These are phyloP conservation scores for Syzygium malaccense DNA, from an alignment of 441 rosid species.

Conservation along the genomic window DNA sequence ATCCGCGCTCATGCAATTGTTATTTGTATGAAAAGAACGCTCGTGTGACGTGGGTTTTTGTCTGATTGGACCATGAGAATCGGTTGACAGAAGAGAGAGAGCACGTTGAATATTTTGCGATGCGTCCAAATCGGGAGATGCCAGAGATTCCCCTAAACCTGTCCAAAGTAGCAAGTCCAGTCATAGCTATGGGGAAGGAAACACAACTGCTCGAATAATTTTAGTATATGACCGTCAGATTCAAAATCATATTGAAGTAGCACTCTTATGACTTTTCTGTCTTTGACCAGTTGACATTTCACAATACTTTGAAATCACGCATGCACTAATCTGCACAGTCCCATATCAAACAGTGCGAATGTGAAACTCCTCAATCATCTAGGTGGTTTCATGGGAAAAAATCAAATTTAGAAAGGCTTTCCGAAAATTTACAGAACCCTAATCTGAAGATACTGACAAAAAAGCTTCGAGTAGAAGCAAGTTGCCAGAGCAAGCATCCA, in stretches of 20 bases:
- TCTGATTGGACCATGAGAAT: conserved; percentile 42
- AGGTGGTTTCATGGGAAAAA: neutral
- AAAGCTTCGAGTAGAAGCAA: neutral
- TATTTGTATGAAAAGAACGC: conserved; percentile 20
- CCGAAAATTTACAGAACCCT: neutral
- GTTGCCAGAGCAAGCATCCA: neutral
- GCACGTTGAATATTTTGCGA: conserved; percentile 75
- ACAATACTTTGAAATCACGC: neutral
- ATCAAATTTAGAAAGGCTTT: neutral
- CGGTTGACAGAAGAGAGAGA: conserved; percentile 99
- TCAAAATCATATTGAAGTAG: neutral
- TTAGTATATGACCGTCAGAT: neutral
- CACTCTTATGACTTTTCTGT: neutral
- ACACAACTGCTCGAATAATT: neutral
- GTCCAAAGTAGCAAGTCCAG: neutral
- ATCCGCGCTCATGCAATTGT: conserved; percentile 13
- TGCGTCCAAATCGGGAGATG: conserved; percentile 44
- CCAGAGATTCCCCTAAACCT: conserved; percentile 45
- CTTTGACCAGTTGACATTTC: neutral
- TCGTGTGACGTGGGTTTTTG: conserved; percentile 39
- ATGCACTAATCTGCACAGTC: neutral
- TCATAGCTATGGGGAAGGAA: neutral
- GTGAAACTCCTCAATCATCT: neutral
- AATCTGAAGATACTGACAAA: neutral
- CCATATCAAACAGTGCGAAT: neutral